These are phyloP conservation scores for Globisporangium nagaii DNA, from an alignment of 352 stramenopile species.

Conservation along the genomic window DNA sequence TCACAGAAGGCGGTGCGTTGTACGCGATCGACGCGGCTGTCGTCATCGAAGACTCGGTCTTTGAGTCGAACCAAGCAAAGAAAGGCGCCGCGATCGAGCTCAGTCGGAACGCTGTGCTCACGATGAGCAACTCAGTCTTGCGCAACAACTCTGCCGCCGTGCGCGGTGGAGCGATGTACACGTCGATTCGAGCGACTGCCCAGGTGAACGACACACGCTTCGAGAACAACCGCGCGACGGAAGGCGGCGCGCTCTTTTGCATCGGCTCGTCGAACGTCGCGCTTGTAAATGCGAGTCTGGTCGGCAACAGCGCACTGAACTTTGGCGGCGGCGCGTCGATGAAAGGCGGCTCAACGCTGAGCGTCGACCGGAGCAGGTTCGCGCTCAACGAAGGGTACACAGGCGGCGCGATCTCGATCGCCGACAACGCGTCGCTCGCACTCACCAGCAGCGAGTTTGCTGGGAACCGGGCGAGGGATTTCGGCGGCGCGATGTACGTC, in stretches of 20 bases:
- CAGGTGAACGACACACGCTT: conserved; percentile 24
- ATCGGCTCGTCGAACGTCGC: conserved; percentile 29
- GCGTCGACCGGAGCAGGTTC: conserved; percentile 15
- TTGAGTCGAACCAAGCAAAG: conserved; percentile 35
- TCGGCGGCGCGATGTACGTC: conserved; percentile 52
- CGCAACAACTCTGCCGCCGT: conserved; percentile 30
- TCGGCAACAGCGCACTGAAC: conserved; percentile 23
- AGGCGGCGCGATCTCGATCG: conserved; percentile 37
- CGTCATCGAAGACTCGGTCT: conserved; percentile 19
- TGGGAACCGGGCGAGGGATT: conserved; percentile 38
- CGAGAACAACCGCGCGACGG: conserved; percentile 28
- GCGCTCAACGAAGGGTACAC: conserved; percentile 35
- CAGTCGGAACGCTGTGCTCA: conserved; percentile 27
- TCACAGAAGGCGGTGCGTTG: conserved; percentile 38
- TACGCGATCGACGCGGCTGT: conserved; percentile 39
- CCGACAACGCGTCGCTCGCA: conserved; percentile 27
- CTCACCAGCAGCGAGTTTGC: conserved; percentile 20
- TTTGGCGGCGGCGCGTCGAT: conserved; percentile 44
- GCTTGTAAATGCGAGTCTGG: conserved; percentile 8
- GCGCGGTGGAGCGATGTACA: conserved; percentile 41
- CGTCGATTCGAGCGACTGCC: conserved; percentile 34
- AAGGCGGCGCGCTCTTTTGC: conserved; percentile 43
- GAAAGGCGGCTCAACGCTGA: conserved; percentile 18
- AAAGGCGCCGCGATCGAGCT: conserved; percentile 49
- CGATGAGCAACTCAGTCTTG: conserved; percentile 17